phyloP scores from a whole-genome alignment of 2,329 filamentous ascomycete species.

The Aureobasidium sp. region DNA sequence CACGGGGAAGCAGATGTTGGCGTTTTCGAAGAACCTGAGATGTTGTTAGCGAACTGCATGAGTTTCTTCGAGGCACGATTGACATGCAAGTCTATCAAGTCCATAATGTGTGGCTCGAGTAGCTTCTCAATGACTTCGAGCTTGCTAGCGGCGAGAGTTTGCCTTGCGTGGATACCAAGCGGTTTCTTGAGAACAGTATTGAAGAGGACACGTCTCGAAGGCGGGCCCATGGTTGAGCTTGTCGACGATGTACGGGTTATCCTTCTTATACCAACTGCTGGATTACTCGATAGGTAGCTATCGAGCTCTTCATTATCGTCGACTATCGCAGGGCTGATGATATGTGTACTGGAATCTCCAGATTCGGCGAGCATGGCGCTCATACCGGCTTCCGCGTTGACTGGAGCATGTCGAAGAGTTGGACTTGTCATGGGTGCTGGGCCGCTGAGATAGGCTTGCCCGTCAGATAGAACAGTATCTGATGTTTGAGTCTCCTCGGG shows the following conservation, averaged over 20 bases:
- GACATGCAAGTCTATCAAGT: constrained; percentile 3
- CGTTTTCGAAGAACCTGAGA: constrained; percentile 43
- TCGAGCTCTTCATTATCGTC: constrained; percentile 5
- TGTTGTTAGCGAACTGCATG: background rate
- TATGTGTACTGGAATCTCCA: background rate
- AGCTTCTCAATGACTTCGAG: constrained; percentile 5
- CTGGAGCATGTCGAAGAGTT: background rate
- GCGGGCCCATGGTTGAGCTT: background rate
- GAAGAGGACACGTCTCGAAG: constrained; percentile 10
- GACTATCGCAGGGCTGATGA: constrained; percentile 7
- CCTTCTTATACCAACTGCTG: background rate
- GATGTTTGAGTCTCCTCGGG: background rate
- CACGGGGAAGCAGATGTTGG: constrained; percentile 43
- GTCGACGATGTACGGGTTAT: constrained; percentile 2
- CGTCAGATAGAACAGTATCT: background rate
- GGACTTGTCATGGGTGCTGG: background rate
- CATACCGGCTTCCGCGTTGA: background rate
- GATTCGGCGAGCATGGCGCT: constrained; percentile 3
- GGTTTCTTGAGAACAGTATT: constrained; percentile 5
- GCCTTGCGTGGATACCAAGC: background rate
- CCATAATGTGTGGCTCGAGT: background rate
- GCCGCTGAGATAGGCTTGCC: background rate
- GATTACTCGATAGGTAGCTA: background rate
- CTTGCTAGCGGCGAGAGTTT: background rate
- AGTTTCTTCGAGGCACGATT: background rate